Conservation (phyloP, 768 basidiomycete genomes). For the Boletus rubescentipes region DNA sequence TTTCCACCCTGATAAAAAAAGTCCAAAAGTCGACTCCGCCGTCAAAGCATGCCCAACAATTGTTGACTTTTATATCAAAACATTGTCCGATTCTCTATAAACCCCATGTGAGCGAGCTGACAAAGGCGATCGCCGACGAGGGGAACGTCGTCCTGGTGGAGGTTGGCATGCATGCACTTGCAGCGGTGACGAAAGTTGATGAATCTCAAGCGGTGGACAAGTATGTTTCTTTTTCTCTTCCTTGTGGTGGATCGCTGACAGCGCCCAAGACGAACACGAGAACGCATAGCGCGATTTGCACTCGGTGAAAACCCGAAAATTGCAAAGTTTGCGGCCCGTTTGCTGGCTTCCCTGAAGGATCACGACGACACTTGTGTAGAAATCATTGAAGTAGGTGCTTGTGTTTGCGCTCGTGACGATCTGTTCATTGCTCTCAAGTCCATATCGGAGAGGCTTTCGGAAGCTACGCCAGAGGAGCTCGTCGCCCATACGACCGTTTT, state of each 20-base stretch:
- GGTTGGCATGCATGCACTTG: slow-evolving; percentile 73
- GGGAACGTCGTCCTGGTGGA: slow-evolving; percentile 56
- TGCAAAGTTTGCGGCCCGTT: slow-evolving; percentile 84
- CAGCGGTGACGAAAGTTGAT: slow-evolving; percentile 63
- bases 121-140: slow-evolving; percentile 68
- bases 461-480: slow-evolving; percentile 48
- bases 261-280: slow-evolving; percentile 56
- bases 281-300: slow-evolving; percentile 60
- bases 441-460: slow-evolving; percentile 52
- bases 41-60: slow-evolving; percentile 45
- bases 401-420: background rate
- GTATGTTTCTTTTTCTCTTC: slow-evolving; percentile 42
- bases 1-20: slow-evolving; percentile 77
- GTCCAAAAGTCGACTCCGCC: slow-evolving; percentile 49
- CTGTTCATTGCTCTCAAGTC: slow-evolving; percentile 39
- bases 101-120: slow-evolving; percentile 72
- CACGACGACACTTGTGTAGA: slow-evolving; percentile 48
- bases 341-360: slow-evolving; percentile 60
- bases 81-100: slow-evolving; percentile 72
- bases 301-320: slow-evolving; percentile 59
- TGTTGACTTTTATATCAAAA: slow-evolving; percentile 68
- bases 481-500: slow-evolving; percentile 72
- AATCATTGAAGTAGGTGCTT: slow-evolving; percentile 60
- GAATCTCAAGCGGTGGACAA: slow-evolving; percentile 59
- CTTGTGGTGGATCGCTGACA: background rate